Conservation (phyloP, 139 green algal species). For the Astrephomene gubernaculifera region DNA sequence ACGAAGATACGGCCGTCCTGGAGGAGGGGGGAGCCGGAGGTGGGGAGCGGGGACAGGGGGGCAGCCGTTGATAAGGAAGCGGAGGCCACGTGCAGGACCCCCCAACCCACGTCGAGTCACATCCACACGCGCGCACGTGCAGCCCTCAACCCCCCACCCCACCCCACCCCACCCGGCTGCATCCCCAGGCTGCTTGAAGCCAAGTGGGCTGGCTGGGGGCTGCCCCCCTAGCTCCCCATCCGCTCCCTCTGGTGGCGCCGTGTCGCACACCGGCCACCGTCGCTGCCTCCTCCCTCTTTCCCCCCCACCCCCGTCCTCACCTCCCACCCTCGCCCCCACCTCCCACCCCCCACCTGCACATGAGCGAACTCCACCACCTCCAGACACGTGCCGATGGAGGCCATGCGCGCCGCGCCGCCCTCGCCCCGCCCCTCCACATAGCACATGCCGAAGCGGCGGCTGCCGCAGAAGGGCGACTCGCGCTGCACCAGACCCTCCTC, state of each 20-base stretch:
- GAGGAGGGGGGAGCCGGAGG: not conserved
- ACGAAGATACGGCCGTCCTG: constrained; percentile 65
- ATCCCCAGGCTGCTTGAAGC: too few species aligned
- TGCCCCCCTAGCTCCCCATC: too few species aligned
- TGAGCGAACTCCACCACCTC: constrained; percentile 66
- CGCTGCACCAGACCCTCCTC: constrained; percentile 76
- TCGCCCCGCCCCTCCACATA: constrained; percentile 49
- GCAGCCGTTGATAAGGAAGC: too few species aligned
- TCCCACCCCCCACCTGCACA: constrained; percentile 33
- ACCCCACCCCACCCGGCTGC: too few species aligned
- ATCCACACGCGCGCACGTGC: too few species aligned
- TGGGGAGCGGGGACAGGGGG: not conserved
- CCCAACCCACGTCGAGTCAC: too few species aligned
- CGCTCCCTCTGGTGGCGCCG: too few species aligned
- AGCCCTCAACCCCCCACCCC: too few species aligned
- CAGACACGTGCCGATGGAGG: constrained; percentile 60
- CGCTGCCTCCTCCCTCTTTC: not conserved
- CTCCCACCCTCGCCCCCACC: not conserved
- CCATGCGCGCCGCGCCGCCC: constrained; percentile 24
- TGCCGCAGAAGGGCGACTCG: constrained; percentile 68
- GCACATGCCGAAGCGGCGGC: constrained; percentile 68
- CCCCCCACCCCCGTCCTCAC: not conserved
- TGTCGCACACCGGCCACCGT: not conserved
- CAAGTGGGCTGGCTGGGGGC: too few species aligned
- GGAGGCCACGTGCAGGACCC: too few species aligned